Percentiles rank a stretch among this genome's conserved stretches.
These are phyloP conservation scores for Vigna radiata DNA, from an alignment of 306 rosid species.

Conservation along the genomic window DNA sequence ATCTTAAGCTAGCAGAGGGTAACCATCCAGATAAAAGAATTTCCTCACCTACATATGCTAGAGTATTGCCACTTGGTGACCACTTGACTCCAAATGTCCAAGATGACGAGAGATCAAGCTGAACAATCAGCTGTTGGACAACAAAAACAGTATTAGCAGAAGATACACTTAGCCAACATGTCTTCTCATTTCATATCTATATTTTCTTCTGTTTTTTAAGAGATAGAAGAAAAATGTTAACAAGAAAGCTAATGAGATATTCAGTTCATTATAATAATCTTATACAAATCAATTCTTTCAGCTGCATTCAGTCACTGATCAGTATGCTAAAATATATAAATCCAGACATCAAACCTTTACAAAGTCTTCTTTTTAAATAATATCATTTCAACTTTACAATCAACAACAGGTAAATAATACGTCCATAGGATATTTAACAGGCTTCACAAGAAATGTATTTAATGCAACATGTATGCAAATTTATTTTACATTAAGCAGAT, in stretches of 20 bases:
- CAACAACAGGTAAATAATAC: conserved; percentile 17
- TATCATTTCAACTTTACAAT: conserved; percentile 23
- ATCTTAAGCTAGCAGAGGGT: conserved; percentile 30
- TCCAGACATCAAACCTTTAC: conserved; percentile 6
- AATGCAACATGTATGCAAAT: conserved; percentile 16
- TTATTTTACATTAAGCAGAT: not conserved
- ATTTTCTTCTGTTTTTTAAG: conserved; percentile 2
- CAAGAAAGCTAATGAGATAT: conserved; percentile 21
- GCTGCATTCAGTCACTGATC: not conserved
- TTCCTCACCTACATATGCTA: conserved; percentile 89
- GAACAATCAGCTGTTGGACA: conserved; percentile 78
- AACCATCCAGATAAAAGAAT: conserved; percentile 40
- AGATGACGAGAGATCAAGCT: conserved; percentile 90
- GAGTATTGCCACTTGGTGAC: conserved; percentile 97
- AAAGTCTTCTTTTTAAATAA: not conserved
- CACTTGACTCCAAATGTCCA: conserved; percentile 98
- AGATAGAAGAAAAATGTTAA: conserved; percentile 2
- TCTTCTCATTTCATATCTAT: conserved; percentile 23
- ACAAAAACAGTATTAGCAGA: conserved; percentile 42
- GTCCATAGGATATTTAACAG: conserved; percentile 25
- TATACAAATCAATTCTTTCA: conserved; percentile 29
- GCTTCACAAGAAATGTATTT: conserved; percentile 27
- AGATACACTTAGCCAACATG: conserved; percentile 23
- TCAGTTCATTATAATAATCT: conserved; percentile 19
- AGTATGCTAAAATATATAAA: not conserved